phyloP scores from a whole-genome alignment of 2,329 filamentous ascomycete species.

The Monosporascus sp. region DNA sequence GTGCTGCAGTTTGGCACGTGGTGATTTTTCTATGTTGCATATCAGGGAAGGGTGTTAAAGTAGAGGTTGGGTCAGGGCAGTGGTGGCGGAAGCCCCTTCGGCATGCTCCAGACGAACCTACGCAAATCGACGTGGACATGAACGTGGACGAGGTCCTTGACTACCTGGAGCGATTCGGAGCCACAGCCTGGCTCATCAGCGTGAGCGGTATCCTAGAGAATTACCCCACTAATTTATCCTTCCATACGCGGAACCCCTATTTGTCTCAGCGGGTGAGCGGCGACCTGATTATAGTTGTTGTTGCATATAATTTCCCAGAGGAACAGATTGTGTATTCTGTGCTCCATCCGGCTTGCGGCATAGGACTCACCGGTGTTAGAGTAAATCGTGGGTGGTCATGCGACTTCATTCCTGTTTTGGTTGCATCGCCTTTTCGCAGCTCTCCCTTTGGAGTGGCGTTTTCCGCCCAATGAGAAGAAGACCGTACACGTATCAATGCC shows the following conservation, averaged over 20 bases:
- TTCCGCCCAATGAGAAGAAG: too few species aligned
- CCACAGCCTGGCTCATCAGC: constrained; percentile 9
- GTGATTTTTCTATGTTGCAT: not conserved
- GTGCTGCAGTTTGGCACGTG: not conserved
- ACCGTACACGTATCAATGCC: too few species aligned
- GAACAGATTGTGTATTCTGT: too few species aligned
- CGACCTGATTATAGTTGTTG: constrained; percentile 3
- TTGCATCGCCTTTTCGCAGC: too few species aligned
- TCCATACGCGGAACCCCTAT: constrained; percentile 7
- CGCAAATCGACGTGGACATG: constrained; percentile 13
- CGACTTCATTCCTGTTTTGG: too few species aligned
- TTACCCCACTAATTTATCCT: constrained; percentile 8
- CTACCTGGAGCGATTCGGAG: constrained; percentile 4
- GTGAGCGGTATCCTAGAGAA: constrained; percentile 11
- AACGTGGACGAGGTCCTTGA: constrained; percentile 8
- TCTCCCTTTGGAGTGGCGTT: too few species aligned
- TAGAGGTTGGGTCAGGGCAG: not conserved
- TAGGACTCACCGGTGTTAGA: too few species aligned
- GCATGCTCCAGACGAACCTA: constrained; percentile 13
- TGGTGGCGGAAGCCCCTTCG: constrained; percentile 12
- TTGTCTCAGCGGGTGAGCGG: constrained; percentile 5
- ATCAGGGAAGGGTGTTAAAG: not conserved
- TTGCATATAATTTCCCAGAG: too few species aligned
- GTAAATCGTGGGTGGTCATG: too few species aligned
- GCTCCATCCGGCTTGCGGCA: too few species aligned